Percentiles rank a stretch among this genome's conserved stretches.
These are phyloP conservation scores for Gymnopilus junonius DNA, from an alignment of 768 basidiomycete species.

Conservation along the genomic window DNA sequence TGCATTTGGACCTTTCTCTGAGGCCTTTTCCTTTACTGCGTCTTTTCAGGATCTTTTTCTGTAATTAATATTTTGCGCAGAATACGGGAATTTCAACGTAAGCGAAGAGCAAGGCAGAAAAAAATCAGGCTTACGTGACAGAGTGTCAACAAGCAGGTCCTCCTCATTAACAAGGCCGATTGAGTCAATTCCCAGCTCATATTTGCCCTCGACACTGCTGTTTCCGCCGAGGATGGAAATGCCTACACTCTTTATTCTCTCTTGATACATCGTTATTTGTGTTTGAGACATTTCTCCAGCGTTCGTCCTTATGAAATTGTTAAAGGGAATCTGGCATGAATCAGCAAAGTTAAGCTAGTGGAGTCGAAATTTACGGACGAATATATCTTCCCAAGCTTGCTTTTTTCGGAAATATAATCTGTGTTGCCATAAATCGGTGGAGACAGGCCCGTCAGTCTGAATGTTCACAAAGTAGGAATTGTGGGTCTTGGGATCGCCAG, in stretches of 20 bases:
- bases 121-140: slow-evolving; percentile 22
- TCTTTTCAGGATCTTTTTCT: slow-evolving; percentile 8
- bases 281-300: slow-evolving; percentile 69
- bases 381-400: slow-evolving; percentile 81
- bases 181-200: slow-evolving; percentile 82
- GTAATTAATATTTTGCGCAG: not conserved
- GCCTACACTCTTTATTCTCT: slow-evolving; percentile 79
- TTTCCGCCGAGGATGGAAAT: slow-evolving; percentile 89
- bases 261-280: slow-evolving; percentile 77
- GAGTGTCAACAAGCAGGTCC: slow-evolving; percentile 47
- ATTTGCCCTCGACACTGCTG: slow-evolving; percentile 71
- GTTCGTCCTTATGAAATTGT: slow-evolving; percentile 75
- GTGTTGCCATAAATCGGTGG: slow-evolving; percentile 94
- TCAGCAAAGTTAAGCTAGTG: not conserved
- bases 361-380: slow-evolving; percentile 49
- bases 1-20: not conserved
- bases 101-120: not conserved
- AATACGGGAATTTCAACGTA: not conserved
- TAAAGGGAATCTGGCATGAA: slow-evolving; percentile 73
- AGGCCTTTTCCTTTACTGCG: not conserved
- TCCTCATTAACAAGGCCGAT: slow-evolving; percentile 84
- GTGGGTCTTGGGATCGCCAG: slow-evolving; percentile 75
- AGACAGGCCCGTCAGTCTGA: slow-evolving; percentile 83
- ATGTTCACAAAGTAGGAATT: slow-evolving; percentile 93
- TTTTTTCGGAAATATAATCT: slow-evolving; percentile 76